Evolutionary conservation across 768 basidiomycete species (phyloP), one percentile per base, ranked within the genome.

Genomic region (Xerocomellus amylosporus): DNA sequence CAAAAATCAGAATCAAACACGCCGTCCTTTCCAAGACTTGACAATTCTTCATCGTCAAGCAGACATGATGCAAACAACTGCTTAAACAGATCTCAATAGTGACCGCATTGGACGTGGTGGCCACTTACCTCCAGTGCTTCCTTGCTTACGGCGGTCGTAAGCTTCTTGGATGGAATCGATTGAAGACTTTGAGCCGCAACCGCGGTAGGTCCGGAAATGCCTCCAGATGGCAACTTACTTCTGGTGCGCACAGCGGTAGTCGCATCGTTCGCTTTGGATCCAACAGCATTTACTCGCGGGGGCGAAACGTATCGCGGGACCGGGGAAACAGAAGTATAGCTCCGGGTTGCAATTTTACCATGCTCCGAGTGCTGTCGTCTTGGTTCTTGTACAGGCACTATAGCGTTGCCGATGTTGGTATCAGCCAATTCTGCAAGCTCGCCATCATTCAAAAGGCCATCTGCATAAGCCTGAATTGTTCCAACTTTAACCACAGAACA

Each of bases 21-120:
- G 20, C 68, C 68, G 5, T 58, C 55, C 22, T 64, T 64, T 51
- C 64, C 71, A 30, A 78, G 49, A 19, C 68, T 2, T 2, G 54
- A 65, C 4, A 75, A 58, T 47, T 77, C 75, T 24, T 68, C 63
- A 15, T 73, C 67, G 41, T 64, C 66, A 8, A 78, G 58, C 2
- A 78, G 52, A 51, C 76, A 77, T 19, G 73, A 71, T 7, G 69
- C 73, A 51, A 73, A 76, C 9, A 50, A 54, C 58, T 66, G 63
- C 57, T 62, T 49, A 34, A 65, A 68, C 8, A 15, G 15, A 10
- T 45, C 40, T 60, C 47, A 51, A 30, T 19, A 36, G 36, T 37
- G 10, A 34, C 13, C 19, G 17, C 12, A 22, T 6, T 30, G 45
- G 9, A 1, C 42, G 14, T 36, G 42, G 48, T 37, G 28, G 33